Conservation (phyloP, 1,284 basidiomycete genomes). For the Ceratobasidium sp. region DNA sequence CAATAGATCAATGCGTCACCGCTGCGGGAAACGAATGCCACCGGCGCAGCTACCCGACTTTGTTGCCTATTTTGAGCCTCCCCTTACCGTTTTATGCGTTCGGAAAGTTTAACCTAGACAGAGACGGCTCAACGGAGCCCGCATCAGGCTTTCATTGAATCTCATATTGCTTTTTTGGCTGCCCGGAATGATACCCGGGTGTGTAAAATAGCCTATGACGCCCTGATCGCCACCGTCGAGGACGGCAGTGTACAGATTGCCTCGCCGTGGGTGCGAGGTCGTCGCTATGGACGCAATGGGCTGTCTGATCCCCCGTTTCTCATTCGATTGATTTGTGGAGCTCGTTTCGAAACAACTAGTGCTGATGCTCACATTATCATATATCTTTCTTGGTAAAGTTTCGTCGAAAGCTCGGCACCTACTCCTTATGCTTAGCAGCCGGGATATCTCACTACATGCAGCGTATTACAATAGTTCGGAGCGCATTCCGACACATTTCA, state of each 20-base stretch:
- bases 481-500: no score
- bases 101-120: neutral
- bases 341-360: slow-evolving; percentile 27
- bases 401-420: neutral
- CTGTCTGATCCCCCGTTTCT: neutral
- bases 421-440: neutral
- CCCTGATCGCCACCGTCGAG: slow-evolving; percentile 11
- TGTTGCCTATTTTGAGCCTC: slow-evolving; percentile 10
- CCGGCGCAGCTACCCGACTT: neutral
- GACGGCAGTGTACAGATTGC: slow-evolving; percentile 20
- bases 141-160: neutral
- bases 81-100: neutral
- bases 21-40: slow-evolving; percentile 1
- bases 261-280: slow-evolving; percentile 23
- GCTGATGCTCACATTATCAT: no score
- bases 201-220: neutral
- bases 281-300: neutral
- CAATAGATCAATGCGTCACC: slow-evolving; percentile 10
- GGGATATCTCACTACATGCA: no score
- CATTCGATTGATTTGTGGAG: slow-evolving; percentile 16
- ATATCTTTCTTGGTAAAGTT: no score
- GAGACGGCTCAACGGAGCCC: neutral
- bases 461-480: no score
- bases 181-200: slow-evolving; percentile 12
- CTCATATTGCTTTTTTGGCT: slow-evolving; percentile 9